These are phyloP conservation scores for Stephania japonica DNA, from an alignment of 164 flowering plant species.

Conservation along the genomic window DNA sequence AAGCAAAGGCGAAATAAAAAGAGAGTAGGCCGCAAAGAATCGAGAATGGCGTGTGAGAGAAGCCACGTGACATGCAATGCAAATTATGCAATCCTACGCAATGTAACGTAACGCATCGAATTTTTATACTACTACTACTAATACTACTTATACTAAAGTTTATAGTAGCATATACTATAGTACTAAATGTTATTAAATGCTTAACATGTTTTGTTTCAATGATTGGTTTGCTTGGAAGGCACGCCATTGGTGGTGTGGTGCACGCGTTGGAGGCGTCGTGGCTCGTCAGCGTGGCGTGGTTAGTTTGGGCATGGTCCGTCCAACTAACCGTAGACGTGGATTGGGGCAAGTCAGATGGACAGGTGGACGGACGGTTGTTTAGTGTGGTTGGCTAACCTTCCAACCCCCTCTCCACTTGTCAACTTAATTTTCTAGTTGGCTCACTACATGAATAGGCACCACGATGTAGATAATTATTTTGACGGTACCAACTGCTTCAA, in stretches of 20 bases:
- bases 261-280: neutral
- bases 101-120: neutral
- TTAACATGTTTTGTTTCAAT: slow-evolving; percentile 1
- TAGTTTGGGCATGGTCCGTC: neutral
- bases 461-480: too few relatives aligned
- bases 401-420: neutral
- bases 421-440: neutral
- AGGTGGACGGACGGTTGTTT: neutral
- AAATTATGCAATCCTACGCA: neutral
- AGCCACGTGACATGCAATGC: neutral
- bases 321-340: neutral
- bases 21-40: too few relatives aligned
- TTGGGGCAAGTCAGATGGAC: neutral
- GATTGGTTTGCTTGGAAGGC: slow-evolving; percentile 20
- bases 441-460: too few relatives aligned
- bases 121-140: neutral
- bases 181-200: too few relatives aligned
- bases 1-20: slow-evolving; percentile 10
- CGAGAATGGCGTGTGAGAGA: slow-evolving; percentile 5
- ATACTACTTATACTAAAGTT: neutral
- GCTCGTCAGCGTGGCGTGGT: neutral
- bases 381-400: neutral
- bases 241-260: slow-evolving; percentile 7
- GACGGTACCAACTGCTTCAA: too few relatives aligned
- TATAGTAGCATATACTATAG: too few relatives aligned